A percentile compares a stretch with the other conserved stretches of the same genome.
phyloP scores from a whole-genome alignment of 176 grass and related monocot species.

The Puya raimondii region DNA sequence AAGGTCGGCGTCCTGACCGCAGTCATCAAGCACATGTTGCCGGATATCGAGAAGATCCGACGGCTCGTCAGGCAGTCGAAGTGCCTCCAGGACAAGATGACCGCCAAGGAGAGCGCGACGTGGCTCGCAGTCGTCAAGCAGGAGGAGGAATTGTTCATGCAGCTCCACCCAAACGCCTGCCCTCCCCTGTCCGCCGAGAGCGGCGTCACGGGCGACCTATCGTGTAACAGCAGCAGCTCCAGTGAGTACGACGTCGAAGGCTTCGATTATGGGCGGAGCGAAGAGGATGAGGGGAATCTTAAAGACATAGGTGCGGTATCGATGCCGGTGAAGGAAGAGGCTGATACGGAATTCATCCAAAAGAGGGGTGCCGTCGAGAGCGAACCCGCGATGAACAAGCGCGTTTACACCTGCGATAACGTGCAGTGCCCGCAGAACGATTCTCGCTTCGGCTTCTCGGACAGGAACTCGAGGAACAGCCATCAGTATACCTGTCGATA shows the following conservation, averaged over 20 bases:
- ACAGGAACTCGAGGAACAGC: slow-evolving; percentile 56
- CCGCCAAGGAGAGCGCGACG: slow-evolving; percentile 87
- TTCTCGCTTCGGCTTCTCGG: slow-evolving; percentile 52
- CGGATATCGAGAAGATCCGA: slow-evolving; percentile 95
- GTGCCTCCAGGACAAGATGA: slow-evolving; percentile 99
- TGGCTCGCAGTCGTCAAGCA: slow-evolving; percentile 92
- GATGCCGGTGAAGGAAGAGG: slow-evolving; percentile 57
- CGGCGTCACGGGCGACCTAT: slow-evolving; percentile 41
- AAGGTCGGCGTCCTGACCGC: slow-evolving; percentile 96
- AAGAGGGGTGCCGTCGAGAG: slow-evolving; percentile 49
- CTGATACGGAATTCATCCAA: slow-evolving; percentile 54
- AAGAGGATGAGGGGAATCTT: slow-evolving; percentile 32
- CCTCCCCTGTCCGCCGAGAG: slow-evolving; percentile 16
- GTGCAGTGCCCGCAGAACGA: slow-evolving; percentile 53
- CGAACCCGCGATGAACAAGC: slow-evolving; percentile 42
- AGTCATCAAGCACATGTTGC: slow-evolving; percentile 98
- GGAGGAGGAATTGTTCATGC: slow-evolving; percentile 76
- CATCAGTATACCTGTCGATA: slow-evolving; percentile 75
- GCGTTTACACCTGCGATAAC: slow-evolving; percentile 73
- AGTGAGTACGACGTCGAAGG: slow-evolving; percentile 84
- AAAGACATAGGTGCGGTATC: neutral
- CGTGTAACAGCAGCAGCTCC: slow-evolving; percentile 55
- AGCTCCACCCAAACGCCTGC: slow-evolving; percentile 47
- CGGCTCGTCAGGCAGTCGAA: slow-evolving; percentile 82
- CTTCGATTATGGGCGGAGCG: slow-evolving; percentile 56